Percentiles rank a stretch among this genome's conserved stretches.
phyloP scores from a whole-genome alignment of 2,329 filamentous ascomycete genomes.

The Cladosporium sp. region DNA sequence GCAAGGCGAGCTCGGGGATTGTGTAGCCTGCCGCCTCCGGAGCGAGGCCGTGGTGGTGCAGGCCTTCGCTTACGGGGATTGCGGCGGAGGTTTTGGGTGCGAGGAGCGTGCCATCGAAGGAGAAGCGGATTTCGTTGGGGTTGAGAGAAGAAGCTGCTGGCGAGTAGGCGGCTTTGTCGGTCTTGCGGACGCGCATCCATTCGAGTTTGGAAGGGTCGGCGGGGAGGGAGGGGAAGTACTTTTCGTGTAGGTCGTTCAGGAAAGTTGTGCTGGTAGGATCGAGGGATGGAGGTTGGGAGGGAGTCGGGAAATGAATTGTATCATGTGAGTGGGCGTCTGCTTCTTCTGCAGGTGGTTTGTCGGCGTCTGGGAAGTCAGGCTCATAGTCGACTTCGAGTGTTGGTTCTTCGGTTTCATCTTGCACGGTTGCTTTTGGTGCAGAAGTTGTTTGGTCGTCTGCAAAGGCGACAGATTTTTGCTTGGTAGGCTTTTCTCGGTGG shows the following conservation, averaged over 20 bases:
- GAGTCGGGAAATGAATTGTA: constrained; percentile 58
- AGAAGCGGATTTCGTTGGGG: constrained; percentile 77
- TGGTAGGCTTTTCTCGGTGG: background rate
- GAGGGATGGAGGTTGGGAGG: constrained; percentile 61
- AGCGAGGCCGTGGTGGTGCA: constrained; percentile 91
- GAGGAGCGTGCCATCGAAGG: constrained; percentile 76
- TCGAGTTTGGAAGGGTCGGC: constrained; percentile 80
- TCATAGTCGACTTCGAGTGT: constrained; percentile 27
- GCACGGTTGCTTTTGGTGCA: background rate
- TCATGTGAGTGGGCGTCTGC: constrained; percentile 16
- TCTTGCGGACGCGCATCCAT: constrained; percentile 67
- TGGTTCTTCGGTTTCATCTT: constrained; percentile 2
- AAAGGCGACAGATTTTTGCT: constrained; percentile 24
- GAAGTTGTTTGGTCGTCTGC: constrained; percentile 6
- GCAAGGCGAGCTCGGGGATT: constrained; percentile 74
- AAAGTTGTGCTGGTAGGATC: constrained; percentile 82
- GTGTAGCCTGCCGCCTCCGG: constrained; percentile 95
- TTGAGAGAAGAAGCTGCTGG: constrained; percentile 69
- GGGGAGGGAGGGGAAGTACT: constrained; percentile 88
- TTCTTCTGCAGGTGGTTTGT: background rate
- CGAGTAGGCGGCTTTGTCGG: constrained; percentile 69
- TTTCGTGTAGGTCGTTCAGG: constrained; percentile 75
- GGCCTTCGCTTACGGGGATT: constrained; percentile 71
- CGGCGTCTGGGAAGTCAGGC: constrained; percentile 26
- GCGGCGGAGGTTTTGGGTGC: constrained; percentile 69